These are phyloP conservation scores for Neonectria coccinea DNA, from an alignment of 2,329 filamentous ascomycete genomes.

Conservation along the genomic window DNA sequence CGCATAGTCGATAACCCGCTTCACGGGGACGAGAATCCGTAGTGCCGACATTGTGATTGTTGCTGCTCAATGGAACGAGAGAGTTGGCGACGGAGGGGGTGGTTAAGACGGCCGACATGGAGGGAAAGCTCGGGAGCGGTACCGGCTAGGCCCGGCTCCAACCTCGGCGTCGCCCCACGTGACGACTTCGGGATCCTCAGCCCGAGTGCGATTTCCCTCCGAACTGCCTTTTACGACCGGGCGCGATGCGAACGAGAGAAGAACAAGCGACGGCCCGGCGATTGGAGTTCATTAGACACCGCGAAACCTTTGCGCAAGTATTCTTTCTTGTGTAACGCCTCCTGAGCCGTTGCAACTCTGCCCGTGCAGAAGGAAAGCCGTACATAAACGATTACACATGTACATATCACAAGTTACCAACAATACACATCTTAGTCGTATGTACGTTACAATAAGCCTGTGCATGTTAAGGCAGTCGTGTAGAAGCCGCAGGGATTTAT, in stretches of 20 bases:
- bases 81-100: constrained; percentile 38
- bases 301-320: background rate
- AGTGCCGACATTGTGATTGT: constrained; percentile 68
- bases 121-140: constrained; percentile 42
- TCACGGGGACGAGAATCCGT: constrained; percentile 83
- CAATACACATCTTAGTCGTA: too few relatives aligned
- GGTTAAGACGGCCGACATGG: constrained; percentile 44
- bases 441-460: too few relatives aligned
- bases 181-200: constrained; percentile 38
- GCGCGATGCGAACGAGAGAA: constrained; percentile 21
- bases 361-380: too few relatives aligned
- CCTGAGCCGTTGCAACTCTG: background rate
- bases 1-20: constrained; percentile 89
- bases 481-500: background rate
- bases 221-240: constrained; percentile 23
- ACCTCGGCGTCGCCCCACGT: constrained; percentile 56
- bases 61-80: constrained; percentile 42
- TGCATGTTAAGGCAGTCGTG: too few relatives aligned
- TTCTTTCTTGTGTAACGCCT: background rate
- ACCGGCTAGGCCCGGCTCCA: constrained; percentile 59
- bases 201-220: constrained; percentile 37
- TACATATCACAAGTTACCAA: too few relatives aligned
- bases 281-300: constrained; percentile 8
- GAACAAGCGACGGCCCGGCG: constrained; percentile 19
- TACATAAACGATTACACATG: too few relatives aligned